These are phyloP conservation scores for Quercus bicolor DNA, from an alignment of 306 rosid genomes.

Conservation along the genomic window DNA sequence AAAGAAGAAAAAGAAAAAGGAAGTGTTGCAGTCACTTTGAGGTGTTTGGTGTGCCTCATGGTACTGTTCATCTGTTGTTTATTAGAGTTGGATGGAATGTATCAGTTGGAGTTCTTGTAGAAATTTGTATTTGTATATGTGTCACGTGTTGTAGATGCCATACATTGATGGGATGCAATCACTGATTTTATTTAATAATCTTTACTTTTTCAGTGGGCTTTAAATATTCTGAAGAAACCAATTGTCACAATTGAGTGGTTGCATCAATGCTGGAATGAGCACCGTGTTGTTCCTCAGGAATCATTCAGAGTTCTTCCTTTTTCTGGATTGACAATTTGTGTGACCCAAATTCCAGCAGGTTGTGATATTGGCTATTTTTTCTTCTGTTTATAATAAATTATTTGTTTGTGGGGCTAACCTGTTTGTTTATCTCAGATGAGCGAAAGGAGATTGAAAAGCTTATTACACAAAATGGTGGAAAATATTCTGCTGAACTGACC, in stretches of 20 bases:
- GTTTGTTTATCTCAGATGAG: constrained; percentile 53
- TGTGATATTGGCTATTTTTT: constrained; percentile 28
- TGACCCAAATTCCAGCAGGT: constrained; percentile 86
- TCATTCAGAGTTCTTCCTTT: constrained; percentile 83
- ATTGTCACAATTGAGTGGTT: constrained; percentile 79
- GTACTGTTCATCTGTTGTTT: neutral
- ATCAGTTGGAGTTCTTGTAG: constrained; percentile 4
- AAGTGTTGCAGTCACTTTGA: neutral
- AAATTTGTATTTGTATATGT: constrained; percentile 4
- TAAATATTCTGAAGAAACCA: constrained; percentile 86
- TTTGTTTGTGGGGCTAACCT: constrained; percentile 32
- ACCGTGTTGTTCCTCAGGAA: constrained; percentile 88
- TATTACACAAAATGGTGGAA: constrained; percentile 78
- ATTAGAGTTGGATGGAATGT: constrained; percentile 1
- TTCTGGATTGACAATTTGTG: constrained; percentile 82
- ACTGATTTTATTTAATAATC: constrained; percentile 16
- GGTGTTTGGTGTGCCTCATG: neutral
- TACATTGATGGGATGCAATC: constrained; percentile 9
- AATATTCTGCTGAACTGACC: constrained; percentile 79
- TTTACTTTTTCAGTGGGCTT: constrained; percentile 76
- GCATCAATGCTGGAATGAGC: constrained; percentile 88
- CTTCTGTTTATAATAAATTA: constrained; percentile 20
- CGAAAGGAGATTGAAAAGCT: constrained; percentile 73
- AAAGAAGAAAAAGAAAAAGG: neutral
- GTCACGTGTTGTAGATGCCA: constrained; percentile 5